Evolutionary conservation across 257 asterid genomes (phyloP).

Genomic region (Przewalskia tangutica): DNA sequence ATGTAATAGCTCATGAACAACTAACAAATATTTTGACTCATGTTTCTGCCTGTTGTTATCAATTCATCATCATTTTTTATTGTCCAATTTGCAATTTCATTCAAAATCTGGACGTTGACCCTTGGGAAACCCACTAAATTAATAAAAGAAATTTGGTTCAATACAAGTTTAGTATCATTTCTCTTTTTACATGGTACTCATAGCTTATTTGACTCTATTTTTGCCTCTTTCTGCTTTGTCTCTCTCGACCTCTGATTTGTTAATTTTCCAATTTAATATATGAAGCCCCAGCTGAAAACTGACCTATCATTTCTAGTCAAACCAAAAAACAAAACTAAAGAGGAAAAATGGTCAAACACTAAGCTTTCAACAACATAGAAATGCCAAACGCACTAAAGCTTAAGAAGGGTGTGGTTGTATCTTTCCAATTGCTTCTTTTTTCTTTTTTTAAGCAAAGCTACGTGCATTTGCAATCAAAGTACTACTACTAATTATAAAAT

Average conservation of each 20-base stretch:
- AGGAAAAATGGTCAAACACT: slow-evolving; percentile 8
- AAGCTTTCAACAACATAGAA: not conserved
- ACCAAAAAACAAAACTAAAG: slow-evolving; percentile 9
- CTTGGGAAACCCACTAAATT: not conserved
- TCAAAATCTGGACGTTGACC: slow-evolving; percentile 19
- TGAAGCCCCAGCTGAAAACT: slow-evolving; percentile 5
- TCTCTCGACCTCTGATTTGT: slow-evolving; percentile 15
- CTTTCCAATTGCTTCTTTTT: slow-evolving; percentile 11
- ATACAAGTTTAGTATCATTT: slow-evolving; percentile 14
- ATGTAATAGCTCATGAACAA: slow-evolving; percentile 4
- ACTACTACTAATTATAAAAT: not conserved
- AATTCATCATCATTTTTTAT: slow-evolving; percentile 13
- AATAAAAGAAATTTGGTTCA: not conserved
- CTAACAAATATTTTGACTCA: slow-evolving; percentile 12
- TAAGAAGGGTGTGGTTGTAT: not conserved
- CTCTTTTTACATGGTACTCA: slow-evolving; percentile 3
- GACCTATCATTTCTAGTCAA: slow-evolving; percentile 17
- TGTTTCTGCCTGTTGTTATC: slow-evolving; percentile 7
- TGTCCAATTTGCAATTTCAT: slow-evolving; percentile 8
- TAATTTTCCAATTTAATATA: slow-evolving; percentile 10
- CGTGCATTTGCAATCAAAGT: not conserved
- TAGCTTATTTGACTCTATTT: slow-evolving; percentile 13
- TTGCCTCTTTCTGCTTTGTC: slow-evolving; percentile 7
- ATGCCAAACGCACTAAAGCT: slow-evolving; percentile 18
- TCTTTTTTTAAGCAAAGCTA: slow-evolving; percentile 22